Evolutionary conservation across 352 stramenopile genomes (phyloP).

Genomic region (Phytophthora megakarya): DNA sequence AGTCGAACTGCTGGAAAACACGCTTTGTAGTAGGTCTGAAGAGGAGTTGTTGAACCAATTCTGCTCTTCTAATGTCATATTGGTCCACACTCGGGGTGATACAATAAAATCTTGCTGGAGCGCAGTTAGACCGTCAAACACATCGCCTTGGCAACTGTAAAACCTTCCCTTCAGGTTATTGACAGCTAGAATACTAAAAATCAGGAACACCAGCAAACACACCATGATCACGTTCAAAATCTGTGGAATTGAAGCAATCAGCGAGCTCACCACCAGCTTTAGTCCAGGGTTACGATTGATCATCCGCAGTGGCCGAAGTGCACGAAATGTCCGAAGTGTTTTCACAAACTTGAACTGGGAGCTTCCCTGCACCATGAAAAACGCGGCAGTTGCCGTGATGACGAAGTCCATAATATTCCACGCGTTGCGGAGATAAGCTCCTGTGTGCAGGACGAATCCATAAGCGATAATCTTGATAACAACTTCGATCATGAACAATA

Average conservation of each 20-base stretch:
- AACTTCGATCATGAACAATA: slow-evolving; percentile 88
- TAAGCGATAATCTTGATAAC: slow-evolving; percentile 87
- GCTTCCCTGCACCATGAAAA: slow-evolving; percentile 77
- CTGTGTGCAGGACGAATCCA: slow-evolving; percentile 67
- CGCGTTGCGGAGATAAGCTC: slow-evolving; percentile 75
- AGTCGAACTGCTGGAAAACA: slow-evolving; percentile 10
- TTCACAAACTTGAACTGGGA: slow-evolving; percentile 70
- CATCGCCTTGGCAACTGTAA: slow-evolving; percentile 64
- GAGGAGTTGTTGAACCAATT: slow-evolving; percentile 42
- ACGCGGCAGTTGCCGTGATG: slow-evolving; percentile 74
- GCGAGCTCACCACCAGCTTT: slow-evolving; percentile 75
- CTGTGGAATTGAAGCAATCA: slow-evolving; percentile 78
- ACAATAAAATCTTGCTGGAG: slow-evolving; percentile 55
- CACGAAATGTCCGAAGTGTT: slow-evolving; percentile 75
- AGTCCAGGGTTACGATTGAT: slow-evolving; percentile 80
- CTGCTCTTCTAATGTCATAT: slow-evolving; percentile 43
- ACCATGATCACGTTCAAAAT: slow-evolving; percentile 89
- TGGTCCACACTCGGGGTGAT: slow-evolving; percentile 46
- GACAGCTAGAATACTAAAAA: slow-evolving; percentile 91
- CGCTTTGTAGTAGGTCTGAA: slow-evolving; percentile 15
- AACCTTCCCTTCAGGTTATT: slow-evolving; percentile 92
- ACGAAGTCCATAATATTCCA: slow-evolving; percentile 94
- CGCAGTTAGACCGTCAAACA: slow-evolving; percentile 42
- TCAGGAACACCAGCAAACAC: slow-evolving; percentile 78
- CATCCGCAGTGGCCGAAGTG: slow-evolving; percentile 83